These are phyloP conservation scores for Colletotrichum liriopes DNA, from an alignment of 2,329 filamentous ascomycete genomes.

Conservation along the genomic window DNA sequence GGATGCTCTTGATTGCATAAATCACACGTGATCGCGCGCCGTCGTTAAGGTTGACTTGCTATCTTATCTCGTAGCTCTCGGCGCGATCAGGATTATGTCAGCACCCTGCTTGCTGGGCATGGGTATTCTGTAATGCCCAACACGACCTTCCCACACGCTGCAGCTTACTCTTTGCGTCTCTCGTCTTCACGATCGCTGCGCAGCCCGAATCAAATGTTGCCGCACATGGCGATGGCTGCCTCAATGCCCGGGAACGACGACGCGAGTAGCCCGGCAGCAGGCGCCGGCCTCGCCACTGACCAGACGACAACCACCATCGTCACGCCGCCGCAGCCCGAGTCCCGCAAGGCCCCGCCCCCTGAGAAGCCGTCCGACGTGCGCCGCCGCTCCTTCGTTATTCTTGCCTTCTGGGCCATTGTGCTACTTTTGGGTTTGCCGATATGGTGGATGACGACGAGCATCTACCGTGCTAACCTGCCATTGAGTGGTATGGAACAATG, in stretches of 20 bases:
- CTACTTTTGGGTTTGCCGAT: constrained; percentile 88
- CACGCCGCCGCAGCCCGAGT: constrained; percentile 26
- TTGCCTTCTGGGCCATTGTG: constrained; percentile 93
- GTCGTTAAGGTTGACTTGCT: not conserved
- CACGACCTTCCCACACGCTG: not conserved
- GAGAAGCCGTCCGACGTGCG: constrained; percentile 80
- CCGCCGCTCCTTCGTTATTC: constrained; percentile 81
- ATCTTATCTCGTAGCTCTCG: constrained; percentile 13
- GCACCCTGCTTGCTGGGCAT: not conserved
- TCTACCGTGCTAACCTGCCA: constrained; percentile 89
- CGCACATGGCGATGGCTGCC: constrained; percentile 28
- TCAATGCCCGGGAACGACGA: constrained; percentile 29
- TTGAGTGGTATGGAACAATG: constrained; percentile 90
- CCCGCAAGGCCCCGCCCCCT: constrained; percentile 75
- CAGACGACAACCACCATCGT: constrained; percentile 3
- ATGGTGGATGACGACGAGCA: constrained; percentile 96
- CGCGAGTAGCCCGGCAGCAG: constrained; percentile 18
- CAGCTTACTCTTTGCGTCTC: not conserved
- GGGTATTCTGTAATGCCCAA: not conserved
- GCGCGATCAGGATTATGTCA: not conserved
- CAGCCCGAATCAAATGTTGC: constrained; percentile 10
- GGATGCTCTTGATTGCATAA: not conserved
- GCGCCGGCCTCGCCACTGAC: constrained; percentile 2
- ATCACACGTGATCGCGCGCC: not conserved
- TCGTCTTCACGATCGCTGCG: constrained; percentile 16